Base-by-base conservation (phyloP, 768 basidiomycete genomes). In the Vishniacozyma victoriae region DNA sequence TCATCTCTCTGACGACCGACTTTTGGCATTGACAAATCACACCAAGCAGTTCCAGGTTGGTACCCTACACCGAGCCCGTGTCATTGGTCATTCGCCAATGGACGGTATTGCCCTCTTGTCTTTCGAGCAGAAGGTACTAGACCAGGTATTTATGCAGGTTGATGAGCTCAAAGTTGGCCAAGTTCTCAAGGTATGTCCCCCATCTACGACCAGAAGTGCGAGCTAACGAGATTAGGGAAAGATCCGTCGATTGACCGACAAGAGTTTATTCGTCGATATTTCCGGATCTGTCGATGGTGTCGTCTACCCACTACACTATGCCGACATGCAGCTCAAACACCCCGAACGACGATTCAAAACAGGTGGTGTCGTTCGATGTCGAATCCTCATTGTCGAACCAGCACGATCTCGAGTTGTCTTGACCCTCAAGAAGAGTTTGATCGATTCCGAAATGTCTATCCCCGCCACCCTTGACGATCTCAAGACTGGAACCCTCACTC, bases 301-400 rank as follows among this genome's bases (percentile, higher is more conserved):
- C 22, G 78, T 96, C 18, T 95, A 88, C 86, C 91, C 92, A 0
- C 80, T 82, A 52, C 95, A 97, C 67, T 95, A 87, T 67, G 90
- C 95, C 11, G 95, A 99, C 70, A 91, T 97, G 62, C 69, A 75
- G n/a, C 78, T 97, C 59, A 95, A 91, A 67, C 86, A 96, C 67
- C 93, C 93, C 9, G 82, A 88, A 35, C 87, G 83, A 73, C 79
- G 84, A 52, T 99, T 95, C 76, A 91, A 88, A 64, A 75, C 78
- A 18, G 92, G 91, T 20, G 77, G 78, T 3, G 79, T 68, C 43
- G 85, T 96, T 71, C 93, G 86, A 74, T 91, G 88, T 59, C 76
- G 88, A 31, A 83, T 96, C 20, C 81, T 93, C 23, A 78, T 81
- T 1, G 82, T 92, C 31, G 88, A 99, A 69, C 75, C 82, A 0